Evolutionary conservation across 73 alveolate species (phyloP), one percentile per base, ranked within the genome.

Genomic region (Tetrahymena borealis): DNA sequence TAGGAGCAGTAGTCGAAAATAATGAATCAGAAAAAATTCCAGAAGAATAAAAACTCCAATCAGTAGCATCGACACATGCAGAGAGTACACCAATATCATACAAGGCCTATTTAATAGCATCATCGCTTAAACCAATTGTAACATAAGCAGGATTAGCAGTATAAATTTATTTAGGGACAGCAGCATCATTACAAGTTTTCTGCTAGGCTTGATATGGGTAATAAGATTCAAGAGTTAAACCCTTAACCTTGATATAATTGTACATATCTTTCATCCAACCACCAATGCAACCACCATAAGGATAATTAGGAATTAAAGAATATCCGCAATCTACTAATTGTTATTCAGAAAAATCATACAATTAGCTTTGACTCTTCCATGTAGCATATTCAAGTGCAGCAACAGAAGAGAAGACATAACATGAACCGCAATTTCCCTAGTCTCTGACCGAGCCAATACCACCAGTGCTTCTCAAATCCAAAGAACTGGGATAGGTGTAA

Each of bases 351-450:
- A 92, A 93, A 32, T 36, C 91, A 10, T 24, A 18, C 12, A 91
- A 39, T 18, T 8, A 20, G 13, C 28, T 91, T 90, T 94, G 90
- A 24, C 43, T 32, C 28, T 40, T 40, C 16, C 28, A 43, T 38
- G 91, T 79, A 13, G 91, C 16, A 24, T 91, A 35, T 78, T 97
- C 98, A 33, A 96, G 43, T 8, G 96, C 94, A 0, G 96, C 93
- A 38, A 94, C 96, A 15, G 99, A 92, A 4, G 97, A 93, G 93
- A 97, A 97, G 32, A 97, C 98, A 97, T 98, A 97, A 93, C 99
- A 96, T 9, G 97, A 91, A 38, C 98, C 98, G 90, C 99, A 97
- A 32, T 37, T 18, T n/a, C 95, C 95, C 79, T 97, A 91, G 96
- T 96, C 93, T 28, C 91, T 40, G 1, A 97, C 97, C 6, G 91